phyloP scores from a whole-genome alignment of 495 filamentous ascomycete species.

The Entonaema liquescens region DNA sequence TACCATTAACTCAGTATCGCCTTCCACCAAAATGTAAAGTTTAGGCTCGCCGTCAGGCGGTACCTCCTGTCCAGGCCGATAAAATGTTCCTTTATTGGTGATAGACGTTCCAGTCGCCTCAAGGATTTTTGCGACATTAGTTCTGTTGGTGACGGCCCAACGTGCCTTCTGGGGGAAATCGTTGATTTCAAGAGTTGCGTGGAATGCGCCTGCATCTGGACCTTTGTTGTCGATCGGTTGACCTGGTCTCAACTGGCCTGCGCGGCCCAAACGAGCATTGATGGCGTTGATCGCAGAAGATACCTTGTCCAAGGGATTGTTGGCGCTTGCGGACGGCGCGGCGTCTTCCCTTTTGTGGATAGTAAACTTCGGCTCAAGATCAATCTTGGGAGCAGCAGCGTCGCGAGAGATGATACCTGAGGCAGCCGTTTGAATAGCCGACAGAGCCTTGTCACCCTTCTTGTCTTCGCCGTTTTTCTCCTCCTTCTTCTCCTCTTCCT shows the following conservation, averaged over 20 bases:
- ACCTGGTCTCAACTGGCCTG: conserved; percentile 84
- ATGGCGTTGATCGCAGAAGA: conserved; percentile 85
- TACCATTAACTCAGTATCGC: conserved; percentile 93
- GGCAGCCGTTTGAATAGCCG: conserved; percentile 67
- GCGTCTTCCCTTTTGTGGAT: conserved; percentile 76
- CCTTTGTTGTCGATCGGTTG: conserved; percentile 99
- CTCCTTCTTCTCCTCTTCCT: conserved; percentile 85
- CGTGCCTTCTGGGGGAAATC: conserved; percentile 99
- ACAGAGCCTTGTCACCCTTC: conserved; percentile 69
- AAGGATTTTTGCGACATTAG: conserved; percentile 97
- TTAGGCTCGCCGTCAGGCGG: conserved; percentile 79
- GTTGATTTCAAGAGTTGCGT: conserved; percentile 98
- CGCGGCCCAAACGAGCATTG: conserved; percentile 83
- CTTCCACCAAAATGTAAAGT: conserved; percentile 96
- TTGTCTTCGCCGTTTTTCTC: conserved; percentile 66
- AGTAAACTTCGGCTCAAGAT: conserved; percentile 67
- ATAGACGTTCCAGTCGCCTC: conserved; percentile 95
- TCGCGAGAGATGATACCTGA: conserved; percentile 64
- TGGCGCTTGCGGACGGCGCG: conserved; percentile 58
- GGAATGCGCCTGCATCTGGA: conserved; percentile 95
- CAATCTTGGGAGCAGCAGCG: conserved; percentile 41
- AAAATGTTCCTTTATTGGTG: conserved; percentile 95
- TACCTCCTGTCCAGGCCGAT: conserved; percentile 81
- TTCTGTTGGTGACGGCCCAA: conserved; percentile 98
- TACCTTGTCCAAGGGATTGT: conserved; percentile 82